Conservation (phyloP, 495 filamentous ascomycete genomes). For the Filosporella fistucella region DNA sequence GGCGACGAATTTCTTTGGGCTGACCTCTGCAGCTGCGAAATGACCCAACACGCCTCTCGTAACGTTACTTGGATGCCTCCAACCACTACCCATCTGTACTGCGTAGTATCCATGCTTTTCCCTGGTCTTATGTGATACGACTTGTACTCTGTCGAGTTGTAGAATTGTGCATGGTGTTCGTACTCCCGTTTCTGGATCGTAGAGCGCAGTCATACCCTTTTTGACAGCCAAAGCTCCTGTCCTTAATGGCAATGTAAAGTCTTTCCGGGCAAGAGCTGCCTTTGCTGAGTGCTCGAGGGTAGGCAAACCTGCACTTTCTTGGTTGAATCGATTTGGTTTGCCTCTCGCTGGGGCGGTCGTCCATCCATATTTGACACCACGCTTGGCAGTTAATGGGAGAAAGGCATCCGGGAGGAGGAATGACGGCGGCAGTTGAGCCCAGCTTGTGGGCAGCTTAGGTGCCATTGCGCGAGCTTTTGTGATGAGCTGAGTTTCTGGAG, state of each 20-base stretch:
- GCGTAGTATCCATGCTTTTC: conserved; percentile 83
- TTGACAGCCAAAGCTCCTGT: conserved; percentile 82
- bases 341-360: conserved; percentile 34
- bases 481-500: neutral
- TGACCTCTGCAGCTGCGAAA: conserved; percentile 69
- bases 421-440: conserved; percentile 31
- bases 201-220: conserved; percentile 92
- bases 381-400: conserved; percentile 40
- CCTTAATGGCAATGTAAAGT: conserved; percentile 69
- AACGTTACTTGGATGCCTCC: conserved; percentile 69
- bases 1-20: conserved; percentile 73
- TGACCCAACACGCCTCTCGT: conserved; percentile 79
- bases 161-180: conserved; percentile 87
- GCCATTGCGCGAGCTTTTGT: conserved; percentile 36
- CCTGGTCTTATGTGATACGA: conserved; percentile 77
- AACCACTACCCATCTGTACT: conserved; percentile 82
- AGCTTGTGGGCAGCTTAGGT: conserved; percentile 47
- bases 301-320: conserved; percentile 41
- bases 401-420: conserved; percentile 34
- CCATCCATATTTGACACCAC: conserved; percentile 52
- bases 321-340: conserved; percentile 43
- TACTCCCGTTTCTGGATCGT: conserved; percentile 66
- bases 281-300: conserved; percentile 66
- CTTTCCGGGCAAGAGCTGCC: conserved; percentile 77
- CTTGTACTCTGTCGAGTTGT: conserved; percentile 88